These are phyloP conservation scores for Podila horticola DNA, from an alignment of 192 early-diverging fungal genomes.

Conservation along the genomic window DNA sequence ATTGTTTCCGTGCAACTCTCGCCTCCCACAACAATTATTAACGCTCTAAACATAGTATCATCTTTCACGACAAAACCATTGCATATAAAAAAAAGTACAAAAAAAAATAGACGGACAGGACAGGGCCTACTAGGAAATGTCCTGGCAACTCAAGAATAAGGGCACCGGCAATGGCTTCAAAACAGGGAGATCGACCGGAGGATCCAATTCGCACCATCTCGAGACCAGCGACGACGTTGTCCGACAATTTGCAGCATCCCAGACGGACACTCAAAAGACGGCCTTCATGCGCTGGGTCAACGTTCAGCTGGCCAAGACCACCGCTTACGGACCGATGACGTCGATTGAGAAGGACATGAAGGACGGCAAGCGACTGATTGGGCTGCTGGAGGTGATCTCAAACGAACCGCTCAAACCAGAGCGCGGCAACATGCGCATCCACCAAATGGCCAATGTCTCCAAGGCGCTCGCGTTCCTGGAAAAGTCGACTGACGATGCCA, in stretches of 20 bases:
- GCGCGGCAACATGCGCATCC: conserved; percentile 78
- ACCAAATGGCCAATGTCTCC: conserved; percentile 81
- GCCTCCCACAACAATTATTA: background rate
- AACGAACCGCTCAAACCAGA: conserved; percentile 79
- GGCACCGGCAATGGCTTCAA: conserved; percentile 2
- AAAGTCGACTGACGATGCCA: conserved; percentile 50
- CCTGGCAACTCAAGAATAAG: conserved; percentile 55
- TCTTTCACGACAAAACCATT: background rate
- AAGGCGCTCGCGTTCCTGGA: conserved; percentile 76
- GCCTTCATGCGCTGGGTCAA: conserved; percentile 72
- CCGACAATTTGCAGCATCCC: conserved; percentile 56
- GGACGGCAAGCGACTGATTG: conserved; percentile 76
- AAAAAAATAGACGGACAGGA: background rate
- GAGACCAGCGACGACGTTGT: conserved; percentile 52
- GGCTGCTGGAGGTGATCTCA: conserved; percentile 76
- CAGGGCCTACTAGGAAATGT: conserved; percentile 11
- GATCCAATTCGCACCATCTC: conserved; percentile 11
- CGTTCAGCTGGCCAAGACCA: conserved; percentile 56
- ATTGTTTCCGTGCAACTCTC: background rate
- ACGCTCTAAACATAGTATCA: background rate
- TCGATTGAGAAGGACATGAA: conserved; percentile 69
- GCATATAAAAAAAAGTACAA: background rate
- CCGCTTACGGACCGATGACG: conserved; percentile 52
- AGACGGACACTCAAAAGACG: conserved; percentile 59
- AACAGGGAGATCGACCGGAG: background rate